These are phyloP conservation scores for Aspergillus heteromorphus DNA, from an alignment of 495 filamentous ascomycete genomes.

Conservation along the genomic window DNA sequence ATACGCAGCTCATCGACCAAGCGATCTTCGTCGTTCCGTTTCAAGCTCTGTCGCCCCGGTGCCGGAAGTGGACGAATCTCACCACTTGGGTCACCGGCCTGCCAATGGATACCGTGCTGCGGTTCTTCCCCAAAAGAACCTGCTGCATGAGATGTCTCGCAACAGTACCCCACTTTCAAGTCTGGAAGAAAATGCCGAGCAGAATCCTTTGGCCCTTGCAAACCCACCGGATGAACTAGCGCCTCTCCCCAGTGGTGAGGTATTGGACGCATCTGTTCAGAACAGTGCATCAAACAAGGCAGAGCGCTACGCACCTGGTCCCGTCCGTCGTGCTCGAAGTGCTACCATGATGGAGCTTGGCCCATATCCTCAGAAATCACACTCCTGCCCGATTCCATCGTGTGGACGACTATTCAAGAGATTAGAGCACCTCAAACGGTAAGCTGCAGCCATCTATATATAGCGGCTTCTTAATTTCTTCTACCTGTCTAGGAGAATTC, in stretches of 20 bases:
- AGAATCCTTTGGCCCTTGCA: slow-evolving; percentile 56
- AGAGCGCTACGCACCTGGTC: slow-evolving; percentile 61
- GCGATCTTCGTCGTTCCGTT: slow-evolving; percentile 85
- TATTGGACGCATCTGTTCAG: slow-evolving; percentile 51
- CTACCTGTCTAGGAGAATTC: slow-evolving; percentile 9
- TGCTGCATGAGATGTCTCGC: slow-evolving; percentile 75
- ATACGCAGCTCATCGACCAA: slow-evolving; percentile 65
- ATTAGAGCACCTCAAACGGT: slow-evolving; percentile 98
- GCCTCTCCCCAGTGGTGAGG: slow-evolving; percentile 58
- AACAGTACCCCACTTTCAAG: slow-evolving; percentile 82
- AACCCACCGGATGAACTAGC: slow-evolving; percentile 63
- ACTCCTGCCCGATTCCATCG: slow-evolving; percentile 97
- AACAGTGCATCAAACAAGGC: slow-evolving; percentile 55
- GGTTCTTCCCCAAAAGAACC: slow-evolving; percentile 68
- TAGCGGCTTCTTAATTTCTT: slow-evolving; percentile 8
- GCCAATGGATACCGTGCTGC: slow-evolving; percentile 57
- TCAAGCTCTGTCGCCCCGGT: slow-evolving; percentile 84
- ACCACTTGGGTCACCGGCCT: slow-evolving; percentile 49
- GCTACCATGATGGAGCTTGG: slow-evolving; percentile 95
- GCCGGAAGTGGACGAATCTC: slow-evolving; percentile 67
- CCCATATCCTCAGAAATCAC: slow-evolving; percentile 94
- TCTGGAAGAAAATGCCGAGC: slow-evolving; percentile 70
- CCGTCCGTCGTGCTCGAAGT: slow-evolving; percentile 84
- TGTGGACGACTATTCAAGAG: slow-evolving; percentile 98
- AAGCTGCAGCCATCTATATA: slow-evolving; percentile 42